Evolutionary conservation across 2,329 filamentous ascomycete genomes (phyloP).

Genomic region (Cyphellophora attinorum): DNA sequence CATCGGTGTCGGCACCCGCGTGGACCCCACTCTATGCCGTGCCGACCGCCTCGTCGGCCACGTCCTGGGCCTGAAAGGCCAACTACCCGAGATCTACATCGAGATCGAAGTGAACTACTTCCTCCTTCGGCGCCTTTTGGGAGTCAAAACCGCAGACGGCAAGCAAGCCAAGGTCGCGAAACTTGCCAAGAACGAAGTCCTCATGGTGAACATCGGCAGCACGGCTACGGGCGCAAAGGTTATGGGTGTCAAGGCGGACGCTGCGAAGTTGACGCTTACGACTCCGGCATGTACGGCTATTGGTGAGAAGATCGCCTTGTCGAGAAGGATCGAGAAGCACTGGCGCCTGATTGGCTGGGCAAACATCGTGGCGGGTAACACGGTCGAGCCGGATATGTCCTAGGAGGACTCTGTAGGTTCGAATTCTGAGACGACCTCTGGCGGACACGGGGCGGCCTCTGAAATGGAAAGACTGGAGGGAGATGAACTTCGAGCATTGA

Average conservation of each 20-base stretch:
- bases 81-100: slow-evolving; percentile 91
- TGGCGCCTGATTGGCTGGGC: slow-evolving; percentile 94
- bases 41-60: slow-evolving; percentile 98
- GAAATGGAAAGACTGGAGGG: too few relatives aligned
- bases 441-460: too few relatives aligned
- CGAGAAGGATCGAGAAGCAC: slow-evolving; percentile 96
- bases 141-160: slow-evolving; percentile 94
- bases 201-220: slow-evolving; percentile 99
- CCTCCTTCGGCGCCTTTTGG: slow-evolving; percentile 82
- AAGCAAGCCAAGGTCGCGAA: slow-evolving; percentile 99
- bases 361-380: slow-evolving; percentile 55
- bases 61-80: slow-evolving; percentile 88
- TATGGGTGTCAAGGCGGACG: slow-evolving; percentile 92
- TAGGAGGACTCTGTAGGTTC: too few relatives aligned
- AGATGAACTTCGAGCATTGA: too few relatives aligned
- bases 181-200: slow-evolving; percentile 93
- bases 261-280: slow-evolving; percentile 86
- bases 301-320: slow-evolving; percentile 95
- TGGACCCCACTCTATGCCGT: slow-evolving; percentile 95
- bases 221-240: slow-evolving; percentile 97
- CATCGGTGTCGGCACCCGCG: slow-evolving; percentile 94
- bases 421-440: too few relatives aligned
- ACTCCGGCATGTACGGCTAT: slow-evolving; percentile 94
- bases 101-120: slow-evolving; percentile 99
- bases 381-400: slow-evolving; percentile 30